Base-by-base conservation (phyloP, 164 flowering plant genomes). In the Liquidambar formosana region DNA sequence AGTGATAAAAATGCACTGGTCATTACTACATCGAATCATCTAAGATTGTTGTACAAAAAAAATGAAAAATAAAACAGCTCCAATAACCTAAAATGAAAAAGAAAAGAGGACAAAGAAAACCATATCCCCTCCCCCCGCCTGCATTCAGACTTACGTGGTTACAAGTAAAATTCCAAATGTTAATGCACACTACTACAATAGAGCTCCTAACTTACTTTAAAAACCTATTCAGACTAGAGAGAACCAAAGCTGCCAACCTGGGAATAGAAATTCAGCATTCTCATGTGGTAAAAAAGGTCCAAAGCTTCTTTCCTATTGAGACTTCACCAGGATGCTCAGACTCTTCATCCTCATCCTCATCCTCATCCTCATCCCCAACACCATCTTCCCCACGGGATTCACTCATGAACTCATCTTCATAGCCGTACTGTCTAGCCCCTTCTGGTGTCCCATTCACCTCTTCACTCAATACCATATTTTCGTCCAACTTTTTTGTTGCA, bases 281-380 rank as follows among this genome's bases (percentile, higher is more conserved):
- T 77, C 57, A 88, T 18, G 88, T 88, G 22, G 89, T 85, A 58
- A 88, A 68, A 70, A 88, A 86, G 38, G 74, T 85, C 93, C 90
- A 88, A 0, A 88, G 81, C 78, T 85, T 88, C 81, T 86, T 88
- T 51, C 90, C 87, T 23, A 88, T 79, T 3, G 92, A 88, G 22
- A 26, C 86, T 76, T 88, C 85, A 33, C 92, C 92, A 2, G 88
- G 92, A 69, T 82, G 87, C 49, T 66, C 74, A 9, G 48, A 60
- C 54, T 77, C 81, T 27, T 74, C 78, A 9, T 79, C 78, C 1
- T 78, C 74, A 11, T 62, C 70, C 49, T 75, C 79, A 3, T 70
- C 76, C 6, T 67, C 75, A 19, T 72, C 79, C n/a, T 64, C 76
- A 60, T 59, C 72, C 13, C 64, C 80, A 62, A 33, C 69, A 1